Percentiles rank a stretch among this genome's conserved stretches.
These are phyloP conservation scores for Epichloe sp. DNA, from an alignment of 2,329 filamentous ascomycete species.

Conservation along the genomic window DNA sequence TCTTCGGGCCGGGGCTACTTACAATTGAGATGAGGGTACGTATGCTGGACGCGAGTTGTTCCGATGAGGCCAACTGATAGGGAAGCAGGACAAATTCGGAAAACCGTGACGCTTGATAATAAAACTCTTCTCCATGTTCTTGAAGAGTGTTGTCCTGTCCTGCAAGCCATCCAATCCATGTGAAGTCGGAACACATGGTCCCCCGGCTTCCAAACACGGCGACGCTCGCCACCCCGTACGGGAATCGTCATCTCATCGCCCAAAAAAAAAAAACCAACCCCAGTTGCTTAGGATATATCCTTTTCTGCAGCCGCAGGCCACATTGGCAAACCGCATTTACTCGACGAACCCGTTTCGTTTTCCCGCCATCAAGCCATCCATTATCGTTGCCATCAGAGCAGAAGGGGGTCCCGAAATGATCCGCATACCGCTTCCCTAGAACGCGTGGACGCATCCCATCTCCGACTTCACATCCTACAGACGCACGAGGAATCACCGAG, in stretches of 20 bases:
- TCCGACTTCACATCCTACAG: neutral
- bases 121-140: neutral
- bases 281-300: too few relatives aligned
- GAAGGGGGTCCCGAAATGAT: neutral
- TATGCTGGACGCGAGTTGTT: too few relatives aligned
- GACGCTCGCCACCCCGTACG: too few relatives aligned
- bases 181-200: too few relatives aligned
- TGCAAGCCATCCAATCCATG: neutral
- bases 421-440: neutral
- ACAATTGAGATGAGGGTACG: neutral
- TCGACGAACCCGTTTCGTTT: neutral
- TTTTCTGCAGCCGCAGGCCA: neutral
- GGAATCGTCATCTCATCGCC: neutral
- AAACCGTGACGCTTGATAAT: neutral
- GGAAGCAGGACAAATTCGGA: neutral
- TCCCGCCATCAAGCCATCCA: neutral
- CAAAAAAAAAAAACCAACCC: too few relatives aligned
- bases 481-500: neutral
- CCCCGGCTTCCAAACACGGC: too few relatives aligned
- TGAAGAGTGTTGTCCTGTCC: neutral
- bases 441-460: neutral
- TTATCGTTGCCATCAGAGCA: neutral
- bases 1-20: neutral
- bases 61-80: too few relatives aligned
- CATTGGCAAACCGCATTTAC: neutral